These are phyloP conservation scores for Yamadazyma sp. DNA, from an alignment of 1,139 yeast species.

Conservation along the genomic window DNA sequence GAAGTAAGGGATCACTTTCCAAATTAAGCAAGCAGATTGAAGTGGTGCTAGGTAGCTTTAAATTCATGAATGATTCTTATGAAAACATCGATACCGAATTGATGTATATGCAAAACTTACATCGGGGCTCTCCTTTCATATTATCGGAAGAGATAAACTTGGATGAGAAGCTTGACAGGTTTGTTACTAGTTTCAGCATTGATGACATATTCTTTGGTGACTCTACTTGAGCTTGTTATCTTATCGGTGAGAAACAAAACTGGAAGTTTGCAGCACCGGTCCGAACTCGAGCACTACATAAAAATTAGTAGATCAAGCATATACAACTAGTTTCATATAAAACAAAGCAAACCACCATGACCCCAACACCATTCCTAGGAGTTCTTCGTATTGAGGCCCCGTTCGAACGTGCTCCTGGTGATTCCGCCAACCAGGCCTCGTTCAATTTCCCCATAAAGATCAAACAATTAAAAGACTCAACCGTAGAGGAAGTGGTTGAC, in stretches of 20 bases:
- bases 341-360: background rate
- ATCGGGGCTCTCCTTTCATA: background rate
- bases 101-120: background rate
- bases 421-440: conserved; percentile 19
- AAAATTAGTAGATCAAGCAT: too few relatives aligned
- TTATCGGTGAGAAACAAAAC: too few relatives aligned
- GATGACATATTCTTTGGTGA: conserved; percentile 2
- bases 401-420: conserved; percentile 27
- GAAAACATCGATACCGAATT: background rate
- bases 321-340: too few relatives aligned
- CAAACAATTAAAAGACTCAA: conserved; percentile 17
- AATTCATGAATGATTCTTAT: conserved; percentile 2
- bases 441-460: conserved; percentile 19
- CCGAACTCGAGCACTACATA: background rate
- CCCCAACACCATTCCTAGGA: conserved; percentile 8
- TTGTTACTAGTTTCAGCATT: background rate
- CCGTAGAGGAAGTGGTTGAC: conserved; percentile 16
- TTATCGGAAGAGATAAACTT: background rate
- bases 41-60: conserved; percentile 5
- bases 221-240: too few relatives aligned
- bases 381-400: conserved; percentile 9
- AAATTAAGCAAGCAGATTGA: conserved; percentile 8
- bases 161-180: background rate
- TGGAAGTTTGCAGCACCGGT: conserved; percentile 1
- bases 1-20: conserved; percentile 7